Base-by-base conservation (phyloP, 495 filamentous ascomycete species). In the Penicillium canariense region DNA sequence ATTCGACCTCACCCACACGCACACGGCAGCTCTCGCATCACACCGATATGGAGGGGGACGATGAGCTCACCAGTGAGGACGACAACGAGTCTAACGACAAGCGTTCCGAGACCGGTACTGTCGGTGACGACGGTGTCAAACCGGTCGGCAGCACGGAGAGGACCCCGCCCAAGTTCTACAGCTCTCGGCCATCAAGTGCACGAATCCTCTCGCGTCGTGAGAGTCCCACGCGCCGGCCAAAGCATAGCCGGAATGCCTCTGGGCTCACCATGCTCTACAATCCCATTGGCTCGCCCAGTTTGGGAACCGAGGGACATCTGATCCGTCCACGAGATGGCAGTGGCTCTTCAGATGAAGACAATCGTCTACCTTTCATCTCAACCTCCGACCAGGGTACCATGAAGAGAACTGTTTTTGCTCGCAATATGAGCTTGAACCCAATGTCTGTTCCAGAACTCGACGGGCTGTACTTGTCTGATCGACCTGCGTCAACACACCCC, bases 11-110 rank as follows among this genome's bases (percentile, higher is more conserved):
- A 2, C 62, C 65, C 1, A 56, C 43, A 0, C 67, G 64, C 40
- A 59, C 43, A 32, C 67, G 77, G 12, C 74, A 77, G 44, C 56
- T 73, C 11, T 79, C 77, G 0, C 77, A 76, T 36, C 77, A 88
- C 57, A 89, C 85, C 2, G 90, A 90, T 59, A 90, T 81, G 30
- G 90, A 96, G 69, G 91, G 88, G 3, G 91, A 96, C 59, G 90
- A 96, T 58, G 91, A 96, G 68, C 77, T 90, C n/a, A 80, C 90
- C n/a, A 91, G 88, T 0, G 87, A 87, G 35, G 86, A 85, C 39
- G 86, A 85, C 36, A 83, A 85, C 31, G 84, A 86, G 42, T 68
- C 68, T 26, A 46, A 51, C 9, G 63, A 62, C 20, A 65, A 65
- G 17, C 47, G 65, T 2, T 63, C 63, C 1, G 56, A 53, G 31